These are phyloP conservation scores for Geotrichum siamense DNA, from an alignment of 1,139 yeast genomes.

Conservation along the genomic window DNA sequence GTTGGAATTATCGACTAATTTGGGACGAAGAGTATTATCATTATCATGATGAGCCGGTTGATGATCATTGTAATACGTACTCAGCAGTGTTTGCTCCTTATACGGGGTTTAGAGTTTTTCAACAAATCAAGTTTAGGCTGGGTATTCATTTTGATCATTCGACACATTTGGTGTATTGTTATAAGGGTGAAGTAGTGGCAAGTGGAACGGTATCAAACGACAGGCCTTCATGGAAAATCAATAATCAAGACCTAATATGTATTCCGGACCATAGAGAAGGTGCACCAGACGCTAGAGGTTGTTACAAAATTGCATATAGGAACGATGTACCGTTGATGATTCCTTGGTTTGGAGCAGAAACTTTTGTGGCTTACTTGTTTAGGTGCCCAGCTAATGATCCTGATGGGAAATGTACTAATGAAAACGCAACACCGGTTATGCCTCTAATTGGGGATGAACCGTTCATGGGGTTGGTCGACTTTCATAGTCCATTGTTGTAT, in stretches of 20 bases:
- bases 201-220: not conserved
- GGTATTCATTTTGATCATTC: conserved; percentile 1
- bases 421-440: conserved; percentile 22
- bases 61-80: conserved; percentile 13
- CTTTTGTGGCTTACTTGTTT: conserved; percentile 27
- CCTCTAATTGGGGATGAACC: conserved; percentile 29
- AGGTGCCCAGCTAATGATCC: conserved; percentile 19
- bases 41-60: conserved; percentile 14
- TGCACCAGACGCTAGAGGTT: conserved; percentile 14
- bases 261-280: conserved; percentile 6
- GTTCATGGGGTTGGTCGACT: conserved; percentile 22
- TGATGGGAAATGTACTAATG: conserved; percentile 15
- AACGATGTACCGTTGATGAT: not conserved
- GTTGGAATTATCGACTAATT: conserved; percentile 2
- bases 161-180: conserved; percentile 11
- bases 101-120: conserved; percentile 12
- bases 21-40: conserved; percentile 12
- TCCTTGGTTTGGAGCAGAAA: conserved; percentile 21
- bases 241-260: conserved; percentile 10
- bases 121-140: conserved; percentile 2
- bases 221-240: conserved; percentile 1
- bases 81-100: conserved; percentile 11
- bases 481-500: conserved; percentile 16
- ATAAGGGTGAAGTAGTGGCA: conserved; percentile 7
- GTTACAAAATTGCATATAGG: conserved; percentile 11